A percentile compares a stretch with the other conserved stretches of the same genome.
Conservation (phyloP, 2,329 filamentous ascomycete species). For the Ascochyta pisi region DNA sequence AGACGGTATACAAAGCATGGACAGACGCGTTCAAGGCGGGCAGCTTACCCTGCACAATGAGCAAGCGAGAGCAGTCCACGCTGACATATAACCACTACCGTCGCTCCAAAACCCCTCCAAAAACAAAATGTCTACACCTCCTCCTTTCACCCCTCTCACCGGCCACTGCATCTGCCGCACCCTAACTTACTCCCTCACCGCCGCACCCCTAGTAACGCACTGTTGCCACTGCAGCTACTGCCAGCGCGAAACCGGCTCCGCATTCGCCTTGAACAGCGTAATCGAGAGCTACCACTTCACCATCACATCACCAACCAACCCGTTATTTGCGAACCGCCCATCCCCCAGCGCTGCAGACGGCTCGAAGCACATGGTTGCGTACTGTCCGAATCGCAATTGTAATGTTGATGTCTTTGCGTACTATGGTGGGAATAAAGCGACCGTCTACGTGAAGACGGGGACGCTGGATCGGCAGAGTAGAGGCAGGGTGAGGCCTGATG, state of each 20-base stretch:
- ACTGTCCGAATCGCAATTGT: constrained; percentile 52
- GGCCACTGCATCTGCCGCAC: constrained; percentile 36
- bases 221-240: constrained; percentile 59
- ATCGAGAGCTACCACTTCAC: constrained; percentile 51
- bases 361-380: constrained; percentile 49
- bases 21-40: too few relatives aligned
- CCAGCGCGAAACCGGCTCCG: constrained; percentile 55
- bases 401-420: constrained; percentile 52
- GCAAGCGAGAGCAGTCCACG: too few relatives aligned
- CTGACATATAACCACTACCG: too few relatives aligned
- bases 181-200: constrained; percentile 36
- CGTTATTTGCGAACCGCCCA: constrained; percentile 45
- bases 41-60: too few relatives aligned
- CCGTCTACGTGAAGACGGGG: constrained; percentile 53
- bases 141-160: constrained; percentile 19
- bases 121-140: too few relatives aligned
- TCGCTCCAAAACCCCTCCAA: too few relatives aligned
- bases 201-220: constrained; percentile 49
- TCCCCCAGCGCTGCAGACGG: constrained; percentile 46
- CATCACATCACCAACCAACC: constrained; percentile 33
- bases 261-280: constrained; percentile 51
- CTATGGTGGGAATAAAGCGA: constrained; percentile 43
- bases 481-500: constrained; percentile 52
- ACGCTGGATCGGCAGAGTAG: constrained; percentile 52
- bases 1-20: too few relatives aligned